Percentiles rank a stretch among this genome's conserved stretches.
Evolutionary conservation across 176 grass and related monocot species (phyloP).

Genomic region (Eremochloa ophiuroides): DNA sequence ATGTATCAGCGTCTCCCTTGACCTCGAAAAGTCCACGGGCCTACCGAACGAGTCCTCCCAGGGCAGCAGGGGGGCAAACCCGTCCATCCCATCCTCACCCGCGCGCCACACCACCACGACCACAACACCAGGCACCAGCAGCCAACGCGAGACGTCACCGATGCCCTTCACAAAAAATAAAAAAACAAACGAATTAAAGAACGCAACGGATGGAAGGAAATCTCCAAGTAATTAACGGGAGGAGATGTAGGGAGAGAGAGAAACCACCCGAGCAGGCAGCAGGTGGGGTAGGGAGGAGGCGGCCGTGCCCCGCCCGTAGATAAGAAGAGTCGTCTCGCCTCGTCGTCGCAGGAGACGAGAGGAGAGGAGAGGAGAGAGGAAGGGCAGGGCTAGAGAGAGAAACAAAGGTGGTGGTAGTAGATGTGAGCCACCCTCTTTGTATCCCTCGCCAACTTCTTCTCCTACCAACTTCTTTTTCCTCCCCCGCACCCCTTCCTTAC

Average conservation of each 20-base stretch:
- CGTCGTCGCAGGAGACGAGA: neutral
- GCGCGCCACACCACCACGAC: neutral
- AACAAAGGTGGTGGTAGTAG: slow-evolving; percentile 63
- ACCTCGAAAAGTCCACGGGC: slow-evolving; percentile 19
- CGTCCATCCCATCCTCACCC: slow-evolving; percentile 1
- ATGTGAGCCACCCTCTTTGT: slow-evolving; percentile 74
- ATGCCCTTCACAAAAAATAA: slow-evolving; percentile 46
- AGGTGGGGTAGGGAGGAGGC: neutral
- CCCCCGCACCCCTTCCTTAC: neutral
- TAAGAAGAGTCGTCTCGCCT: slow-evolving; percentile 13
- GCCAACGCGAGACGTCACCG: slow-evolving; percentile 20
- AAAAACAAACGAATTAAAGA: neutral
- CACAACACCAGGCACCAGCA: neutral
- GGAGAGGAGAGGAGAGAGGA: neutral
- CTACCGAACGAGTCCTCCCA: neutral
- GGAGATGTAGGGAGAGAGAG: slow-evolving; percentile 37
- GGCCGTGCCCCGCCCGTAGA: neutral
- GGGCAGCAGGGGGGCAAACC: neutral
- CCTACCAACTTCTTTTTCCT: slow-evolving; percentile 48
- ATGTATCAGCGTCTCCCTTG: neutral
- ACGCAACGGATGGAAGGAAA: neutral
- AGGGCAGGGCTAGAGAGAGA: neutral
- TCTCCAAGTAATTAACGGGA: slow-evolving; percentile 24
- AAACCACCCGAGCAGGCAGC: neutral
- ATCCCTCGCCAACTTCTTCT: slow-evolving; percentile 60